Evolutionary conservation across 176 grass and related monocot genomes (phyloP).

Genomic region (bread wheat (Triticum aestivum)): IWGSC_CS_RefSeq_v2.1 NC_057814.1:591272653-591273152

Average conservation of each 20-base stretch:
- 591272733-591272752: conserved; percentile 43
- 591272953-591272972: neutral
- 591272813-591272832: neutral
- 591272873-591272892: conserved; percentile 16
- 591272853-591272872: conserved; percentile 46
- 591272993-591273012: conserved; percentile 26
- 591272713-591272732: conserved; percentile 55
- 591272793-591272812: neutral
- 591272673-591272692: neutral
- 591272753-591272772: conserved; percentile 70
- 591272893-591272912: conserved; percentile 29
- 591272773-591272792: neutral
- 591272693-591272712: neutral
- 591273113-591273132: neutral
- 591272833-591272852: conserved; percentile 34
- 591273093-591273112: neutral
- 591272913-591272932: neutral
- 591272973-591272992: conserved; percentile 42
- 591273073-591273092: conserved; percentile 9
- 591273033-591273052: conserved; percentile 26
- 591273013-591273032: neutral
- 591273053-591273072: conserved; percentile 15
- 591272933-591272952: conserved; percentile 5
- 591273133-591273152: neutral
- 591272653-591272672: neutral